Evolutionary conservation across 2,329 filamentous ascomycete genomes (phyloP).

Genomic region (Albifimbria verrucaria): DNA sequence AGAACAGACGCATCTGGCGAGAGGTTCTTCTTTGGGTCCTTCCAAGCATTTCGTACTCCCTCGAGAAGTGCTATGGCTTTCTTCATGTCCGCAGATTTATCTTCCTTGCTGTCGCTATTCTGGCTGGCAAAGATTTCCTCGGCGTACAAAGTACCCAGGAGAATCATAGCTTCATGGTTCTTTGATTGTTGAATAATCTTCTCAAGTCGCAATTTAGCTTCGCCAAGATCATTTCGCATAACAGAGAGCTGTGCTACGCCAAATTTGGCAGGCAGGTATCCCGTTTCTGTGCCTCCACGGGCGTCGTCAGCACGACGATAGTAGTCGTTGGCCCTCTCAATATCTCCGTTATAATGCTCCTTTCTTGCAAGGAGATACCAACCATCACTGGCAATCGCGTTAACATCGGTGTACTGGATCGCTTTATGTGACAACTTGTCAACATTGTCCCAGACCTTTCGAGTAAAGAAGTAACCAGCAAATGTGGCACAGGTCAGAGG

Average conservation of each 20-base stretch:
- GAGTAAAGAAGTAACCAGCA: constrained; percentile 81
- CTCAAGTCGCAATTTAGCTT: constrained; percentile 89
- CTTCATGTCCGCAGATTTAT: constrained; percentile 79
- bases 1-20: constrained; percentile 81
- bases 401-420: constrained; percentile 93
- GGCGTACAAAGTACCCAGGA: constrained; percentile 87
- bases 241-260: constrained; percentile 88
- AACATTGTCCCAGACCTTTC: constrained; percentile 76
- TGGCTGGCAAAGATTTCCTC: constrained; percentile 88
- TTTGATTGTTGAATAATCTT: constrained; percentile 89
- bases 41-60: constrained; percentile 82
- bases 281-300: constrained; percentile 83
- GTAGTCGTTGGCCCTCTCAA: constrained; percentile 74
- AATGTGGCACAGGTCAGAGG: constrained; percentile 90
- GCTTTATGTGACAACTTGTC: constrained; percentile 87
- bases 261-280: constrained; percentile 92
- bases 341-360: constrained; percentile 78
- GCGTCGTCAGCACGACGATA: constrained; percentile 91
- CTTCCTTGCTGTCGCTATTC: constrained; percentile 70
- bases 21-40: constrained; percentile 82
- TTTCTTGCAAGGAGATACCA: constrained; percentile 95
- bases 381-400: constrained; percentile 93
- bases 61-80: constrained; percentile 87
- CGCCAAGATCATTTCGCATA: constrained; percentile 77
- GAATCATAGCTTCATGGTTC: constrained; percentile 82